Base-by-base conservation (phyloP, 2,329 filamentous ascomycete genomes). In the Calonectria honghensis region DNA sequence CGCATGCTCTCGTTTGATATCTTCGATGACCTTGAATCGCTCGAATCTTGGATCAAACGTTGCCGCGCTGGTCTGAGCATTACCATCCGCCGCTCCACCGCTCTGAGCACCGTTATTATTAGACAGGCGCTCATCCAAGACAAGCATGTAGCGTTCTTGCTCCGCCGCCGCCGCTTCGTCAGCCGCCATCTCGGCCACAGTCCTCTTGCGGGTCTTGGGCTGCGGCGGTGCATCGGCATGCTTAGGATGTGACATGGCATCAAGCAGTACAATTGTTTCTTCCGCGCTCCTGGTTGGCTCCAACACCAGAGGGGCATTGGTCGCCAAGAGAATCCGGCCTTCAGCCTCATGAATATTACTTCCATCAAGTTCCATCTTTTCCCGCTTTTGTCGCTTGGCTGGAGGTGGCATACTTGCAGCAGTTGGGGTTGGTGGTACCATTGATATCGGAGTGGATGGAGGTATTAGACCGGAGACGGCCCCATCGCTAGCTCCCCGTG, bases 81-180 rank as follows among this genome's bases (percentile, higher is more conserved):
- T 96, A 27, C 90, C 92, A 74, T 94, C 93, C n/a, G 91, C 85
- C 41, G 90, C 90, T 16, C 88, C 86, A 3, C 89, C 89, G 72
- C 90, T 89, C 74, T 92, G 90, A 10, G 90, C 90, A 51, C 89
- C 88, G 5, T 90, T 89, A 18, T 88, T 88, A 51, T 88, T 90
- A 1, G 93, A 89, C 74, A 96, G 90, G 7, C 95, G 91, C 80
- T 98, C 96, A 81, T 99, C 97, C 85, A 96, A 92, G 29, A 95
- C 93, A 66, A 98, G 93, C 95, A 99, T 97, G 79, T 95, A 97
- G 61, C 95, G 92, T 85, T 99, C 96, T 77, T 95, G 93, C 73
- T 96, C 95, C 29, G 96, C 96, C 0, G 96, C 95, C 74, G 95
- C 90, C 1, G 97, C 96, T 85, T 99, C 96, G 82, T 99, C 97